Evolutionary conservation across 108 stramenopile genomes (phyloP).

Genomic region (Poteriospumella lacustris): DNA sequence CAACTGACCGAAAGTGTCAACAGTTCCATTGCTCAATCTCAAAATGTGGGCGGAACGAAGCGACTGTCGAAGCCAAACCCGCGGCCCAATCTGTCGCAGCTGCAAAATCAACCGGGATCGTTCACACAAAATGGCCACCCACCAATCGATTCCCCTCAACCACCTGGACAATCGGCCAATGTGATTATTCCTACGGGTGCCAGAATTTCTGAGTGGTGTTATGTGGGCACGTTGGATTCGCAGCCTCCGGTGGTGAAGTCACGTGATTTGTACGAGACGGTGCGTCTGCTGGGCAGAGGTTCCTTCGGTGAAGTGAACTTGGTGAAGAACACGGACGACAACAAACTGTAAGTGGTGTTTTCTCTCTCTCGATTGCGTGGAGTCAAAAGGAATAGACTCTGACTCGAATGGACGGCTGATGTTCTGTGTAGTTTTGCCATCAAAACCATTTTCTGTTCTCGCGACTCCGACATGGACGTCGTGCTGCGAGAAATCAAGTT

Average conservation of each 20-base stretch:
- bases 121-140: no score
- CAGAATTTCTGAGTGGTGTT: conserved; percentile 15
- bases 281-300: conserved; percentile 19
- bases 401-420: no score
- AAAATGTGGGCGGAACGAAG: no score
- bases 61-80: no score
- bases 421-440: conserved; percentile 12
- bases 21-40: no score
- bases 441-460: neutral
- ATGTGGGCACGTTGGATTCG: neutral
- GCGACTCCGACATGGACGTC: neutral
- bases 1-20: no score
- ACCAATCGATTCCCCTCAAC: no score
- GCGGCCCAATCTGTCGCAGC: no score
- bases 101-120: no score
- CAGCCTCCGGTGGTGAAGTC: conserved; percentile 15
- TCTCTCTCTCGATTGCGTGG: neutral
- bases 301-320: conserved; percentile 19
- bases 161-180: neutral
- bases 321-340: conserved; percentile 25
- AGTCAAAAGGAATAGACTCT: no score
- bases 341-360: conserved; percentile 16
- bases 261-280: neutral
- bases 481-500: neutral
- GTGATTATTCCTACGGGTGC: neutral